Evolutionary conservation across 2,329 filamentous ascomycete species (phyloP).

Genomic region (Aspergillus vadensis): DNA sequence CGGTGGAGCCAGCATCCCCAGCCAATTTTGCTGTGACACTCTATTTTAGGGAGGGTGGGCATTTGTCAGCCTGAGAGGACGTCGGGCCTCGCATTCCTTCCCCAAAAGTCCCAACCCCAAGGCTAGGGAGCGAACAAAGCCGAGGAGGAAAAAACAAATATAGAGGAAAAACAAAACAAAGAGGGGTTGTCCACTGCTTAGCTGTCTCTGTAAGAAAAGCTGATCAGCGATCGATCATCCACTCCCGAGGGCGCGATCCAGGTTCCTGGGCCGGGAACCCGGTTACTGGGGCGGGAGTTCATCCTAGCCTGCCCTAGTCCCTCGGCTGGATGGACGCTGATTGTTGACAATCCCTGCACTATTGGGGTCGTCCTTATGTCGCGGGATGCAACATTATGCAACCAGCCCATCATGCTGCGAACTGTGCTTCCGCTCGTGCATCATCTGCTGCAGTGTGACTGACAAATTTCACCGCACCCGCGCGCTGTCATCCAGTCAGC

Average conservation of each 20-base stretch:
- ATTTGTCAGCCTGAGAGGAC: background rate
- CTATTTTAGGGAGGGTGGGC: background rate
- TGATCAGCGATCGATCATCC: constrained; percentile 9
- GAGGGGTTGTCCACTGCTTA: background rate
- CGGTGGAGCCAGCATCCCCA: background rate
- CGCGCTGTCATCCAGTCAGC: background rate
- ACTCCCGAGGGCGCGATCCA: background rate
- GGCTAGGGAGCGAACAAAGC: background rate
- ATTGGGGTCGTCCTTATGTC: background rate
- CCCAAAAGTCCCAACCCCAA: background rate
- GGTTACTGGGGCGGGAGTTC: constrained; percentile 3
- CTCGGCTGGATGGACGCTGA: background rate
- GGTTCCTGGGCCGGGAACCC: constrained; percentile 9
- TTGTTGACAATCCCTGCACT: background rate
- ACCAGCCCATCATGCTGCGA: constrained; percentile 5
- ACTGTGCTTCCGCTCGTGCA: constrained; percentile 10
- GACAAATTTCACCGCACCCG: background rate
- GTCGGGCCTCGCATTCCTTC: background rate
- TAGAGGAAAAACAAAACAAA: background rate
- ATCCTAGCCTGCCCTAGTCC: background rate
- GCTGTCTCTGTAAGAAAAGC: background rate
- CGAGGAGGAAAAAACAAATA: background rate
- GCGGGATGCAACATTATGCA: constrained; percentile 1
- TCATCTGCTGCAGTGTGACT: constrained; percentile 7
- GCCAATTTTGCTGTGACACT: background rate